Conservation (phyloP, 2,329 filamentous ascomycete genomes). For the Canariomyces notabilis region DNA sequence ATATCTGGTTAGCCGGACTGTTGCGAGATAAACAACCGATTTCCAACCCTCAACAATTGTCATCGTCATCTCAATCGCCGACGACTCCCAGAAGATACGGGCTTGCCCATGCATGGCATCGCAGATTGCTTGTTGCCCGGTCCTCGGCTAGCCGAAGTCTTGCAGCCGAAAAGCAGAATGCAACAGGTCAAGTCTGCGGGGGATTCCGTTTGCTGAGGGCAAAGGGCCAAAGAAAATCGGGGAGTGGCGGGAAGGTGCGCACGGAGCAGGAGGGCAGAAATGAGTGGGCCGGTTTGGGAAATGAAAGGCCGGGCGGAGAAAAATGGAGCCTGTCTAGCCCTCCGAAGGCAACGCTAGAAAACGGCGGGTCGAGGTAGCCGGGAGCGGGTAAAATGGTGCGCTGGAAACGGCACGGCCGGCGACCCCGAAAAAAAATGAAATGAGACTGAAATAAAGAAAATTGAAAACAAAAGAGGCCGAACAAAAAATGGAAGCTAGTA, state of each 20-base stretch:
- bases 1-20: slow-evolving; percentile 18
- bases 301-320: slow-evolving; percentile 27
- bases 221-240: slow-evolving; percentile 19
- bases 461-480: not conserved
- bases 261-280: slow-evolving; percentile 24
- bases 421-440: slow-evolving; percentile 1
- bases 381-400: slow-evolving; percentile 12
- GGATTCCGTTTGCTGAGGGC: slow-evolving; percentile 17
- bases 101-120: not conserved
- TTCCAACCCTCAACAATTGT: no score
- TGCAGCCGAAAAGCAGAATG: not conserved
- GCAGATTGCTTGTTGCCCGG: no score
- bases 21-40: no score
- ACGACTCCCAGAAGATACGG: no score
- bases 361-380: slow-evolving; percentile 20
- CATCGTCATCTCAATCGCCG: no score
- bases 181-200: not conserved
- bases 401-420: slow-evolving; percentile 15
- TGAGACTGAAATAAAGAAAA: slow-evolving; percentile 3
- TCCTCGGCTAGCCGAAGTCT: no score
- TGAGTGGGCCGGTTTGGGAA: slow-evolving; percentile 22
- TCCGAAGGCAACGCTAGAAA: slow-evolving; percentile 22
- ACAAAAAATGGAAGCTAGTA: slow-evolving; percentile 2
- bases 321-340: slow-evolving; percentile 22
- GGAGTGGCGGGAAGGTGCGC: slow-evolving; percentile 19